Percentiles rank a stretch among this genome's conserved stretches.
These are phyloP conservation scores for Leishmania mexicana DNA, from an alignment of 208 protist genomes.

Conservation along the genomic window DNA sequence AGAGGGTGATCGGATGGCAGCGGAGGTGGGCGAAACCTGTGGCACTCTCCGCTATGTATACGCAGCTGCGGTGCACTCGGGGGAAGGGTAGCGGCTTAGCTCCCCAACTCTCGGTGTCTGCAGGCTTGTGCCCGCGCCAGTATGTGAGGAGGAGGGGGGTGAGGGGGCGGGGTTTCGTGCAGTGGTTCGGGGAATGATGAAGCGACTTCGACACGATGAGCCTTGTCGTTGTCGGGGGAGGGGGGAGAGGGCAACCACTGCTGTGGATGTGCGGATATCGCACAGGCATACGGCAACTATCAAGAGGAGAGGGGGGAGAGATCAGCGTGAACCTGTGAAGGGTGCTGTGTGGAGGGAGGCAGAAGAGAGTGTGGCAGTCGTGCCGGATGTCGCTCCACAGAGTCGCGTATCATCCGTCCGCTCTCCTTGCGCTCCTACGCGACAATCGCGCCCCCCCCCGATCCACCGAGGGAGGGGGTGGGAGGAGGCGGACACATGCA, in stretches of 20 bases:
- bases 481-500: neutral
- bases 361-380: neutral
- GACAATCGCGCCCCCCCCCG: neutral
- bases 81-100: too few species aligned
- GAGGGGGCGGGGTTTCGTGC: neutral
- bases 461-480: neutral
- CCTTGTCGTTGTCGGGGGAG: neutral
- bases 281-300: neutral
- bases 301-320: neutral
- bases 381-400: neutral
- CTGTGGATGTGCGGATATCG: neutral
- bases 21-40: too few species aligned
- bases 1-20: neutral
- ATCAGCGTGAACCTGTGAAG: neutral
- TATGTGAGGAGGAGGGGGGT: neutral
- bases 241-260: neutral
- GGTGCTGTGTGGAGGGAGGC: neutral
- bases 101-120: neutral
- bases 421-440: neutral
- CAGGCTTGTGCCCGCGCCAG: too few species aligned
- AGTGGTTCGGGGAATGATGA: neutral
- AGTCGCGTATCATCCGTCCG: neutral
- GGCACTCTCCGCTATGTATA: too few species aligned
- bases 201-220: neutral
- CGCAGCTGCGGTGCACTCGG: too few species aligned